A percentile compares a stretch with the other conserved stretches of the same genome.
phyloP scores from a whole-genome alignment of 176 grass and related monocot species.

The Chrysopogon serrulatus region DNA sequence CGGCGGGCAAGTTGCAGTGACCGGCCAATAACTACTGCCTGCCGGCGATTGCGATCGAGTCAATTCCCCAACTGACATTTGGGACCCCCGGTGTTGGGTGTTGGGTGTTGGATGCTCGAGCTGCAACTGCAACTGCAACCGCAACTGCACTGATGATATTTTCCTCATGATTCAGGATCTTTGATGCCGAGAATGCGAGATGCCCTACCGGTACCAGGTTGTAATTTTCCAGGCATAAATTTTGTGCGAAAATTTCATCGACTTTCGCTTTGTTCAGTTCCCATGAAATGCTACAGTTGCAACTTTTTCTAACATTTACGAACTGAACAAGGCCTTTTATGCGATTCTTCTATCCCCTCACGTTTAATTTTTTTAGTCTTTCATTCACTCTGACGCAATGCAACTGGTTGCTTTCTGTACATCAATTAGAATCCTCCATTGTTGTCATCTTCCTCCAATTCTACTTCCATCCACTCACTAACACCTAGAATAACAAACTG shows the following conservation, averaged over 20 bases:
- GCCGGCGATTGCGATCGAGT: not conserved
- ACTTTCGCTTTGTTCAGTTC: too few species aligned
- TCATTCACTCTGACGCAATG: not conserved
- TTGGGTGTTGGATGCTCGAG: not conserved
- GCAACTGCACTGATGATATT: too few species aligned
- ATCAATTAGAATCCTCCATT: not conserved
- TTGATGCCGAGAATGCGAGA: not conserved
- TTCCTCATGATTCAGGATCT: too few species aligned
- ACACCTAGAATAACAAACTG: not conserved
- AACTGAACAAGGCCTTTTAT: too few species aligned
- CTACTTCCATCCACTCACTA: not conserved
- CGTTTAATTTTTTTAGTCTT: not conserved
- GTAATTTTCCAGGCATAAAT: not conserved
- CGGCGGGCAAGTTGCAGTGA: not conserved
- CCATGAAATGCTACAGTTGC: too few species aligned
- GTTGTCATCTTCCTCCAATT: not conserved
- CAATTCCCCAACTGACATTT: not conserved
- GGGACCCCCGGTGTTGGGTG: not conserved
- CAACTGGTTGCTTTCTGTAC: not conserved
- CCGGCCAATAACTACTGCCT: not conserved
- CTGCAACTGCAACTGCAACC: not conserved
- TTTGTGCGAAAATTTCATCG: not conserved
- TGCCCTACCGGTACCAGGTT: too few species aligned
- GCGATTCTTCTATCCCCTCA: not conserved
- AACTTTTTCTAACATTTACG: too few species aligned